Evolutionary conservation across 371 early-diverging fungal genomes (phyloP).

Genomic region (Haplosporangium sp.): DNA sequence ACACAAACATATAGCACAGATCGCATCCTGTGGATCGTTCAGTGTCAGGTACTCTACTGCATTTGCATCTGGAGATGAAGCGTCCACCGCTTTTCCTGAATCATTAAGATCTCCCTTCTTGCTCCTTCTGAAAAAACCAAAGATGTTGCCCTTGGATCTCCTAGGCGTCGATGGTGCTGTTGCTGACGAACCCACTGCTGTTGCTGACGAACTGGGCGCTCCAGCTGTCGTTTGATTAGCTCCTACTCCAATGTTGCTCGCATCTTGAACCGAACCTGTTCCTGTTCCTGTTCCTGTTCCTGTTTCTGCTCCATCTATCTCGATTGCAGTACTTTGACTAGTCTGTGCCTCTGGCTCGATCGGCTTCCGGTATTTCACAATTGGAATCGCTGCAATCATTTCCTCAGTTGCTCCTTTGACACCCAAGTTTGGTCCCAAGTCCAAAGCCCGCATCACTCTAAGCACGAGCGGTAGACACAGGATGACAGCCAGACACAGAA

Average conservation of each 20-base stretch:
- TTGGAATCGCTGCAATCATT: constrained; percentile 67
- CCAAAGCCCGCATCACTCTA: constrained; percentile 58
- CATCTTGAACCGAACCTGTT: not conserved
- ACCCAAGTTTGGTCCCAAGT: constrained; percentile 66
- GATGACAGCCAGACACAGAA: constrained; percentile 72
- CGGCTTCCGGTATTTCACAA: constrained; percentile 52
- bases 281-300: not conserved
- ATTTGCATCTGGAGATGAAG: not conserved
- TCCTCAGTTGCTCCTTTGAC: constrained; percentile 72
- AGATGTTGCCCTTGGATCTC: constrained; percentile 13
- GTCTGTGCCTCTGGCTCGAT: not conserved
- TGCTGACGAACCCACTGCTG: not conserved
- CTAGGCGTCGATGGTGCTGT: not conserved
- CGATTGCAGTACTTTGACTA: not conserved
- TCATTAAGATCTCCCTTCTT: constrained; percentile 9
- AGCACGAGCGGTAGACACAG: constrained; percentile 77
- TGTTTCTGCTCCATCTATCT: constrained; percentile 7
- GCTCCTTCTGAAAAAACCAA: constrained; percentile 11
- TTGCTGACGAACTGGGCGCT: not conserved
- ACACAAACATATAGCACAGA: constrained; percentile 74
- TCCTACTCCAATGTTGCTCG: not conserved
- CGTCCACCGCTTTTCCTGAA: not conserved
- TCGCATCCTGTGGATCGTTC: constrained; percentile 48
- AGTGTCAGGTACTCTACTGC: constrained; percentile 41
- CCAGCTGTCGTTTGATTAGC: not conserved